Percentiles rank a stretch among this genome's conserved stretches.
Evolutionary conservation across 768 basidiomycete genomes (phyloP).

Genomic region (Dacryopinax spathularia): DNA sequence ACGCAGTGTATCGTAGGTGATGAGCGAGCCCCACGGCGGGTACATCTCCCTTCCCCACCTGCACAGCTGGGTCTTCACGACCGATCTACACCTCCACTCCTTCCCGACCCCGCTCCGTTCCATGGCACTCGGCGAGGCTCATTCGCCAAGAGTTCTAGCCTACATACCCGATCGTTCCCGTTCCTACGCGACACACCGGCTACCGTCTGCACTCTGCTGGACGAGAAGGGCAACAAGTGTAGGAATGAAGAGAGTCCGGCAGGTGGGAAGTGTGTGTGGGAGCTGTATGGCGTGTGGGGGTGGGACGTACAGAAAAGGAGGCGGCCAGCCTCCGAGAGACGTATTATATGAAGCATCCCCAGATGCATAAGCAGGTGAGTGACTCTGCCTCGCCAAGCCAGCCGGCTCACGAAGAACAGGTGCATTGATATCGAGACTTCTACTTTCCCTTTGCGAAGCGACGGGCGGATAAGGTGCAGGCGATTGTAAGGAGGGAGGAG

Average conservation of each 20-base stretch:
- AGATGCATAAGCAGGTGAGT: slow-evolving; percentile 44
- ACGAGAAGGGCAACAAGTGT: slow-evolving; percentile 41
- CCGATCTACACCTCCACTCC: slow-evolving; percentile 73
- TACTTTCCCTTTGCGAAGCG: slow-evolving; percentile 62
- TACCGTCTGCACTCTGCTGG: too few species aligned
- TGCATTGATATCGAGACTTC: slow-evolving; percentile 77
- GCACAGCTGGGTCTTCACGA: slow-evolving; percentile 83
- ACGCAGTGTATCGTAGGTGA: slow-evolving; percentile 42
- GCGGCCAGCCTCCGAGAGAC: slow-evolving; percentile 67
- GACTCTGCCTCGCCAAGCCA: not conserved
- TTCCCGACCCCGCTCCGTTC: slow-evolving; percentile 74
- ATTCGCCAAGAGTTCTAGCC: slow-evolving; percentile 59
- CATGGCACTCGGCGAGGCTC: slow-evolving; percentile 81
- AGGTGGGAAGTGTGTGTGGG: slow-evolving; percentile 63
- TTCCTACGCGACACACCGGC: slow-evolving; percentile 59
- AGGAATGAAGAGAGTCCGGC: slow-evolving; percentile 70
- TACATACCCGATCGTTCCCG: slow-evolving; percentile 83
- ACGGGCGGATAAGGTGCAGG: slow-evolving; percentile 51
- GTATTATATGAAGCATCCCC: slow-evolving; percentile 65
- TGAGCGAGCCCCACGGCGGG: slow-evolving; percentile 91
- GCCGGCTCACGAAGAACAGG: slow-evolving; percentile 25
- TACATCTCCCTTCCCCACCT: slow-evolving; percentile 73
- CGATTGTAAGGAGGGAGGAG: slow-evolving; percentile 39
- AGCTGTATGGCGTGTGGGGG: slow-evolving; percentile 85
- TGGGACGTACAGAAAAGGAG: slow-evolving; percentile 55